A percentile compares a stretch with the other conserved stretches of the same genome.
These are phyloP conservation scores for Pluteus cervinus DNA, from an alignment of 768 basidiomycete genomes.

Conservation along the genomic window DNA sequence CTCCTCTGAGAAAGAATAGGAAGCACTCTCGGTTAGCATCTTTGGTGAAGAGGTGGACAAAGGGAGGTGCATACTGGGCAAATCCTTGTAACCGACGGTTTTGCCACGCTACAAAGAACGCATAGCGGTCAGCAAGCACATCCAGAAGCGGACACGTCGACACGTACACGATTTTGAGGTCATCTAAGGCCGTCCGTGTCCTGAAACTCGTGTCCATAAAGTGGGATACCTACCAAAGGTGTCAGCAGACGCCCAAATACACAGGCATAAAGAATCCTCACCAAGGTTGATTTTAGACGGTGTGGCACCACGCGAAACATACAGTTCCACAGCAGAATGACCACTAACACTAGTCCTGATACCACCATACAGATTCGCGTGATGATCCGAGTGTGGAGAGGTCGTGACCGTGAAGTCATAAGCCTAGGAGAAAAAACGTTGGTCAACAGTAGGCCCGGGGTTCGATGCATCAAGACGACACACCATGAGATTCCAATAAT, in stretches of 20 bases:
- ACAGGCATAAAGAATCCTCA: conserved; percentile 12
- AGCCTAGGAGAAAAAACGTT: conserved; percentile 30
- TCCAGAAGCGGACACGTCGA: neutral
- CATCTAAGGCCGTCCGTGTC: conserved; percentile 60
- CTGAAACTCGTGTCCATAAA: conserved; percentile 77
- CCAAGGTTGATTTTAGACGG: conserved; percentile 64
- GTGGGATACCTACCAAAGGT: conserved; percentile 50
- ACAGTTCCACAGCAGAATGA: conserved; percentile 59
- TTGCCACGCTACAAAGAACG: conserved; percentile 55
- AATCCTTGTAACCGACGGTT: conserved; percentile 66
- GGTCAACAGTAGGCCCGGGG: neutral
- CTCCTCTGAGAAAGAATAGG: conserved; percentile 30
- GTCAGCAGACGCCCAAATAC: conserved; percentile 1
- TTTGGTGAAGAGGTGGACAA: neutral
- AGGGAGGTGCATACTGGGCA: conserved; percentile 43
- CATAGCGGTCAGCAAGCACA: conserved; percentile 1
- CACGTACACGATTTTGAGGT: conserved; percentile 54
- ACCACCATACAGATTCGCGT: conserved; percentile 67
- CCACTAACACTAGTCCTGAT: conserved; percentile 58
- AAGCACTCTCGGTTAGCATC: neutral
- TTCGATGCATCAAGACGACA: neutral
- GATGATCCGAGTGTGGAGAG: conserved; percentile 48
- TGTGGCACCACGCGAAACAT: conserved; percentile 53
- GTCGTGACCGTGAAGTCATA: conserved; percentile 79
- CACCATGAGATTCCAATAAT: conserved; percentile 83